These are phyloP conservation scores for Fusarium sp. DNA, from an alignment of 2,329 filamentous ascomycete species.

Conservation along the genomic window DNA sequence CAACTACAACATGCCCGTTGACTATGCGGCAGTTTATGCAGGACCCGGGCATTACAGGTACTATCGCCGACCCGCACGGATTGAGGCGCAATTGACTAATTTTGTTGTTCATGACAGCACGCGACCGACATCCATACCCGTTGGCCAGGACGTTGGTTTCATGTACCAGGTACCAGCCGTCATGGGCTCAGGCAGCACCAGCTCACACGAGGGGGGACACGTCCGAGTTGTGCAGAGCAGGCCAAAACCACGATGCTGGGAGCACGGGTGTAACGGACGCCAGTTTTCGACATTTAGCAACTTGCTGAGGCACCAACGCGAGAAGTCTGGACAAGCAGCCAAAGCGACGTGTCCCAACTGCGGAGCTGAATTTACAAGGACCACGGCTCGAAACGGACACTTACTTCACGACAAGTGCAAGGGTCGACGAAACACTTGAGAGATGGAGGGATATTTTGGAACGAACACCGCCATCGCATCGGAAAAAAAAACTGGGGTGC, in stretches of 20 bases:
- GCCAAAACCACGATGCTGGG: conserved; percentile 96
- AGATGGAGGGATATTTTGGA: conserved; percentile 6
- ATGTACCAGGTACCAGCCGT: conserved; percentile 55
- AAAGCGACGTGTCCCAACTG: conserved; percentile 92
- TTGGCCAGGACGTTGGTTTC: conserved; percentile 51
- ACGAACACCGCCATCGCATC: conserved; percentile 11
- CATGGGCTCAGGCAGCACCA: conserved; percentile 49
- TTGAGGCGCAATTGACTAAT: conserved; percentile 30
- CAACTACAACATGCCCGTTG: conserved; percentile 55
- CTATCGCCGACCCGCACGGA: conserved; percentile 28
- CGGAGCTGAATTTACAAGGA: conserved; percentile 91
- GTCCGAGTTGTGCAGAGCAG: conserved; percentile 76
- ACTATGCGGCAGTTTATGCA: conserved; percentile 52
- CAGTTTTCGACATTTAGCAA: conserved; percentile 98
- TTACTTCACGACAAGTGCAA: conserved; percentile 90
- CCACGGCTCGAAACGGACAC: conserved; percentile 87
- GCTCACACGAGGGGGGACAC: conserved; percentile 54
- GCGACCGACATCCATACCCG: conserved; percentile 51
- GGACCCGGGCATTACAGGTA: conserved; percentile 53
- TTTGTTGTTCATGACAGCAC: conserved; percentile 43
- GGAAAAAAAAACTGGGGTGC: conserved; percentile 21
- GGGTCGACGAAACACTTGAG: conserved; percentile 54
- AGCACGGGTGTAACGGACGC: conserved; percentile 93
- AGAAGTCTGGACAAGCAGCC: conserved; percentile 89
- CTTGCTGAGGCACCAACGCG: conserved; percentile 86